Evolutionary conservation across 257 asterid species (phyloP).

Genomic region (Lycium ferocissimum): DNA sequence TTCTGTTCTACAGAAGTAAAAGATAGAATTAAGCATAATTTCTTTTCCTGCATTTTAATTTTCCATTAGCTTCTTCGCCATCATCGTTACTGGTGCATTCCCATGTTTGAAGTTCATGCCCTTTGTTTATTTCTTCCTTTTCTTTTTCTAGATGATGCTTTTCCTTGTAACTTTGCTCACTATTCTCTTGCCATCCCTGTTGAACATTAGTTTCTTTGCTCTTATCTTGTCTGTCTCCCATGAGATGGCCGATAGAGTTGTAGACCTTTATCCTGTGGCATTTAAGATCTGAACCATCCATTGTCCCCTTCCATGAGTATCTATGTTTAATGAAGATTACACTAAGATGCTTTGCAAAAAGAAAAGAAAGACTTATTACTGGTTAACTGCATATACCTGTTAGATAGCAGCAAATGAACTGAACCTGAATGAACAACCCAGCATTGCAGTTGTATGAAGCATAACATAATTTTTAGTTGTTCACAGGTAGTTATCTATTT

Average conservation of each 20-base stretch:
- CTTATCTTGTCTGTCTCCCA: background rate
- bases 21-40: background rate
- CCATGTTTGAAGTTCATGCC: background rate
- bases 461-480: background rate
- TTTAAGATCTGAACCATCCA: background rate
- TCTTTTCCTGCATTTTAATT: no score
- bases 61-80: background rate
- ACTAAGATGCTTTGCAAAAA: background rate
- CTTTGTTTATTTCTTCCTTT: background rate
- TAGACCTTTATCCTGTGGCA: background rate
- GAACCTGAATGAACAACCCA: background rate
- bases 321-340: background rate
- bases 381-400: background rate
- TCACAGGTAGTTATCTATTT: background rate
- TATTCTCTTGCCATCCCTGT: constrained; percentile 12
- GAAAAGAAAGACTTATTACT: background rate
- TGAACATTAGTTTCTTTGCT: background rate
- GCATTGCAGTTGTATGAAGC: background rate
- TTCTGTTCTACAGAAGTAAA: background rate
- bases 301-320: background rate
- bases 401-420: constrained; percentile 4
- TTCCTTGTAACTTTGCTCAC: background rate
- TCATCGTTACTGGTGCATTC: background rate
- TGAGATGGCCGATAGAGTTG: background rate
- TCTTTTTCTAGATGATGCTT: background rate